Evolutionary conservation across 257 asterid species (phyloP), one percentile per base, ranked within the genome.

Genomic region (Leptodermis oblonga): DNA sequence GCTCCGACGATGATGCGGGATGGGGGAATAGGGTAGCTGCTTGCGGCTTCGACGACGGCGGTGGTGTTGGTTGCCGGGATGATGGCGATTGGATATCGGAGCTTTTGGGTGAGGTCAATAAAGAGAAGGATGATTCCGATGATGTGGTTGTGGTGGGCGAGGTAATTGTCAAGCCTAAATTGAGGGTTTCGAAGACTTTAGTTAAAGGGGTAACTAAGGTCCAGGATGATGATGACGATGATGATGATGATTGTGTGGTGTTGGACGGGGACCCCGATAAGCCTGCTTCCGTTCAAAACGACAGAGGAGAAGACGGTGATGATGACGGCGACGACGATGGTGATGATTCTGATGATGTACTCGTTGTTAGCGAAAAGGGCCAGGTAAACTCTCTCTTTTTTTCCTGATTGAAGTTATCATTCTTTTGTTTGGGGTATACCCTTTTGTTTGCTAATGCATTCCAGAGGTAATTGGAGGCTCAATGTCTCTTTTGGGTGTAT

Each of bases 231-330:
- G 23, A 20, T 3, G 86, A 75, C 3, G 73, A 30, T 7, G 88
- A 76, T 5, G 97, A 89, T 43, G 96, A 84, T 56, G 98, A 90
- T 65, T 90, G 97, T 74, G 86, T 92, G 61, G 67, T 92, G 65
- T 77, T 92, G 85, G 97, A 90, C 10, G 86, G 83, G 42, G 90
- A 88, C 69, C 96, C 95, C 2, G 95, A 85, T 67, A 84, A 84
- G 72, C 68, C 75, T 36, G 60, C 77, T 25, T 73, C 63, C 48
- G 48, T 80, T 51, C 78, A 70, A 62, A 80, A 51, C 39, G 74
- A 34, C 34, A 64, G 41, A 42, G 49, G 69, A 23, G 70, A 80
- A 28, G 54, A n/a, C n/a, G n/a, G n/a, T n/a, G n/a, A n/a, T n/a
- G n/a, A n/a, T n/a, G n/a, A n/a, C n/a, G n/a, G n/a, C n/a, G n/a